Percentiles rank a stretch among this genome's conserved stretches.
phyloP scores from a whole-genome alignment of 306 rosid genomes.

The Biancaea sappan region DNA sequence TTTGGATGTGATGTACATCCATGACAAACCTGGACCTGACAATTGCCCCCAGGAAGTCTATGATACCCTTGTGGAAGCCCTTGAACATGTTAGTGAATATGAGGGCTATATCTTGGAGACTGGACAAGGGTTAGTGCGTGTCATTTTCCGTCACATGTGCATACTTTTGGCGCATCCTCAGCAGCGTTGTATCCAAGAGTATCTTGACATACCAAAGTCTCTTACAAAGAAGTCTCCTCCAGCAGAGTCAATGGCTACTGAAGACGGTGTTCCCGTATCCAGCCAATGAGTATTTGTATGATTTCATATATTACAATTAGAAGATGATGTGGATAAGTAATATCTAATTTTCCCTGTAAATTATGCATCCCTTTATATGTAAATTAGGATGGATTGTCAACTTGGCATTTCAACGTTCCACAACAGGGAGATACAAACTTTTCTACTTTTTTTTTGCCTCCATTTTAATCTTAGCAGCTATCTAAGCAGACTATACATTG shows the following conservation, averaged over 20 bases:
- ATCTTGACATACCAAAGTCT: conserved; percentile 76
- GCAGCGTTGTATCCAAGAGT: conserved; percentile 81
- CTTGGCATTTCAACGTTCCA: conserved; percentile 16
- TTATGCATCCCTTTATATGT: conserved; percentile 14
- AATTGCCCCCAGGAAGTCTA: conserved; percentile 93
- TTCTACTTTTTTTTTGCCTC: background rate
- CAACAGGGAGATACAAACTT: background rate
- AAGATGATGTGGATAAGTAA: conserved; percentile 20
- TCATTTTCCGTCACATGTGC: conserved; percentile 69
- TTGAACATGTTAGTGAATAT: conserved; percentile 84
- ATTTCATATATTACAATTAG: conserved; percentile 20
- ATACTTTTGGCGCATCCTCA: conserved; percentile 79
- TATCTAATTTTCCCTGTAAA: conserved; percentile 31
- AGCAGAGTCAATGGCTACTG: conserved; percentile 55
- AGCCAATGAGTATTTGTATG: conserved; percentile 51
- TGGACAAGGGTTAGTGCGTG: conserved; percentile 77
- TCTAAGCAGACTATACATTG: background rate
- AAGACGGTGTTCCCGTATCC: conserved; percentile 52
- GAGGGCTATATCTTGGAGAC: conserved; percentile 96
- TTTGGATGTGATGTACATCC: conserved; percentile 91
- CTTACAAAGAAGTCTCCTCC: conserved; percentile 62
- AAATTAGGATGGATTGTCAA: conserved; percentile 5
- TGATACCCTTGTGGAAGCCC: conserved; percentile 81
- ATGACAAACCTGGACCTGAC: conserved; percentile 93
- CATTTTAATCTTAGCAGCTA: conserved; percentile 5